Evolutionary conservation across 495 filamentous ascomycete species (phyloP).

Genomic region (Aspergillus homomorphus): DNA sequence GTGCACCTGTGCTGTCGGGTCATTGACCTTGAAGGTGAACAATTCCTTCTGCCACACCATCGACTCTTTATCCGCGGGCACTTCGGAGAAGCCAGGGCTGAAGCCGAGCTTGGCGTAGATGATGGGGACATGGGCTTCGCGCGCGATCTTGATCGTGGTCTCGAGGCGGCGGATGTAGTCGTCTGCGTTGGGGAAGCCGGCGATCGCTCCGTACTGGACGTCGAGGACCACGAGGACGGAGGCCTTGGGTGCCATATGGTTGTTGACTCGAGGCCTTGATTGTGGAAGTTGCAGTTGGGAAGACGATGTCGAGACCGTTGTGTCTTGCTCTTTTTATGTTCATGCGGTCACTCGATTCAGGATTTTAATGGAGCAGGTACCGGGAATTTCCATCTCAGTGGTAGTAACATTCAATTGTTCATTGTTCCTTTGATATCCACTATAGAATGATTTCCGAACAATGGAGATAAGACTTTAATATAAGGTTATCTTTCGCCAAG

Average conservation of each 20-base stretch:
- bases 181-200: neutral
- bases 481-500: too few relatives aligned
- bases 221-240: neutral
- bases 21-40: constrained; percentile 24
- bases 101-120: constrained; percentile 36
- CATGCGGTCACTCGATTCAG: too few relatives aligned
- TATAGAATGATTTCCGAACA: too few relatives aligned
- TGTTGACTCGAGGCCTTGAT: too few relatives aligned
- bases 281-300: too few relatives aligned
- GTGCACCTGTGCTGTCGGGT: constrained; percentile 22
- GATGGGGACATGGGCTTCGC: constrained; percentile 11
- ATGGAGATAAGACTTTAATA: too few relatives aligned
- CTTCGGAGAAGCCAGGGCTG: constrained; percentile 33
- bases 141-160: neutral
- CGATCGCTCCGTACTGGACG: neutral
- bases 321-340: too few relatives aligned
- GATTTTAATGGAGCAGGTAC: too few relatives aligned
- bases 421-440: too few relatives aligned
- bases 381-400: too few relatives aligned
- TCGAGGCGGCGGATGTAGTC: neutral
- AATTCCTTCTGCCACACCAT: constrained; percentile 15
- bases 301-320: too few relatives aligned
- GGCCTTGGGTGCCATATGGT: neutral
- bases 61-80: constrained; percentile 23
- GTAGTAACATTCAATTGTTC: too few relatives aligned